These are phyloP conservation scores for Mycena maculata DNA, from an alignment of 768 basidiomycete species.

Conservation along the genomic window DNA sequence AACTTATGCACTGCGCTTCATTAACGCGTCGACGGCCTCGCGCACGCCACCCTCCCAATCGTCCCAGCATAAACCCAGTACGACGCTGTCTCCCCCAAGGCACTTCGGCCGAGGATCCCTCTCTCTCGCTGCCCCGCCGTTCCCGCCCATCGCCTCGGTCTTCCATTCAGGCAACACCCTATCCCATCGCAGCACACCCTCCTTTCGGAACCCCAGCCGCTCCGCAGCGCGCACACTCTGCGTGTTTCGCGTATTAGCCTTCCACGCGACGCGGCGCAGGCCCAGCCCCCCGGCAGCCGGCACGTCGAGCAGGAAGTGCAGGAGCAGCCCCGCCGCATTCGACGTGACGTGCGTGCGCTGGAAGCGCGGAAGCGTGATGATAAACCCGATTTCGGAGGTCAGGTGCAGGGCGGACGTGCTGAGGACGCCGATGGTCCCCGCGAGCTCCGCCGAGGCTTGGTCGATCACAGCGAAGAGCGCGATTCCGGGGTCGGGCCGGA, in stretches of 20 bases:
- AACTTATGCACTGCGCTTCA: slow-evolving; percentile 33
- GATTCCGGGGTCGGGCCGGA: background rate
- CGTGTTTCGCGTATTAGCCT: slow-evolving; percentile 60
- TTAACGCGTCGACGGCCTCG: slow-evolving; percentile 44
- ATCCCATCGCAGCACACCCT: slow-evolving; percentile 67
- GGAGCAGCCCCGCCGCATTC: slow-evolving; percentile 61
- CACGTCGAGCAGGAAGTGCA: slow-evolving; percentile 59
- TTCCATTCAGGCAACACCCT: slow-evolving; percentile 56
- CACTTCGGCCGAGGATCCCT: slow-evolving; percentile 39
- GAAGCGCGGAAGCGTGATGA: slow-evolving; percentile 66
- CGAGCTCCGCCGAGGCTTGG: slow-evolving; percentile 45
- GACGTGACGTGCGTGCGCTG: slow-evolving; percentile 74
- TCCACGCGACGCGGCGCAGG: slow-evolving; percentile 73
- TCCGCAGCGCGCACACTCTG: slow-evolving; percentile 63
- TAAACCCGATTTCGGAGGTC: slow-evolving; percentile 65
- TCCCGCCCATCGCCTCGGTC: slow-evolving; percentile 48
- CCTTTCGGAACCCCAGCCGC: slow-evolving; percentile 68
- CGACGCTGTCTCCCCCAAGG: slow-evolving; percentile 49
- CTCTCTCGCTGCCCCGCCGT: slow-evolving; percentile 46
- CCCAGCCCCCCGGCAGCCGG: slow-evolving; percentile 60
- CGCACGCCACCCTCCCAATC: slow-evolving; percentile 58
- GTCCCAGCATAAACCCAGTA: slow-evolving; percentile 58
- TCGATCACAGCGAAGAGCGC: slow-evolving; percentile 16
- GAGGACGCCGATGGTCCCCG: slow-evolving; percentile 64
- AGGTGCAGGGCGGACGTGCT: slow-evolving; percentile 56